Conservation (phyloP, 2,329 filamentous ascomycete genomes). For the Fusarium sarcochroum region DNA sequence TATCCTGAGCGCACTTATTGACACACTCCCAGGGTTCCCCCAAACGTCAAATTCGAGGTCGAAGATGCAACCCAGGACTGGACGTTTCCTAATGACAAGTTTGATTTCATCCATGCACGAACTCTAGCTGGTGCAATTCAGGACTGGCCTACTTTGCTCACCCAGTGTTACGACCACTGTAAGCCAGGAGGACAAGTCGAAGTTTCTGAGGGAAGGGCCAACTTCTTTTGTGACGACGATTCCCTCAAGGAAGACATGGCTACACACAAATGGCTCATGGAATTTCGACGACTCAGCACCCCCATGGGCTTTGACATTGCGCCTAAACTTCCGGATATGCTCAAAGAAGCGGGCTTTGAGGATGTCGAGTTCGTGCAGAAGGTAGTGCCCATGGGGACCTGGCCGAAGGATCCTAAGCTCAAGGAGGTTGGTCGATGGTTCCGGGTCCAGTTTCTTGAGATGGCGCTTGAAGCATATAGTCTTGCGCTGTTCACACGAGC, state of each 20-base stretch:
- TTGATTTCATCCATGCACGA: constrained; percentile 42
- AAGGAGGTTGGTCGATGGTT: constrained; percentile 51
- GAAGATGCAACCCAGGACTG: constrained; percentile 17
- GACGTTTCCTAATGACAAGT: constrained; percentile 15
- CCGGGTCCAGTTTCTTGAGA: constrained; percentile 38
- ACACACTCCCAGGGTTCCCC: constrained; percentile 35
- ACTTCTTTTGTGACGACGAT: constrained; percentile 46
- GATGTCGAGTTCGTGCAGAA: constrained; percentile 46
- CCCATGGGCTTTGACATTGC: constrained; percentile 44
- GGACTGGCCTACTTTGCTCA: constrained; percentile 47
- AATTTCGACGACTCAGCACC: constrained; percentile 39
- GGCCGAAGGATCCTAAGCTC: constrained; percentile 59
- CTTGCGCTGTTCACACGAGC: constrained; percentile 46
- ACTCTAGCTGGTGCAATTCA: constrained; percentile 48
- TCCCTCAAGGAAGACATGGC: constrained; percentile 35
- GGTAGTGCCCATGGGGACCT: constrained; percentile 57
- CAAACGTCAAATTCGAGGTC: constrained; percentile 44
- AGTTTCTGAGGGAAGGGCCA: constrained; percentile 40
- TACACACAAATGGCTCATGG: constrained; percentile 42
- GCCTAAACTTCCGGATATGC: constrained; percentile 28
- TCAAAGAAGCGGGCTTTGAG: constrained; percentile 49
- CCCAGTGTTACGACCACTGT: constrained; percentile 36
- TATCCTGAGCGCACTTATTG: neutral
- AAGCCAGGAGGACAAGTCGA: constrained; percentile 33
- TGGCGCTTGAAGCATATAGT: constrained; percentile 40